phyloP scores from a whole-genome alignment of 768 basidiomycete genomes.

The Lepiota venenata region DNA sequence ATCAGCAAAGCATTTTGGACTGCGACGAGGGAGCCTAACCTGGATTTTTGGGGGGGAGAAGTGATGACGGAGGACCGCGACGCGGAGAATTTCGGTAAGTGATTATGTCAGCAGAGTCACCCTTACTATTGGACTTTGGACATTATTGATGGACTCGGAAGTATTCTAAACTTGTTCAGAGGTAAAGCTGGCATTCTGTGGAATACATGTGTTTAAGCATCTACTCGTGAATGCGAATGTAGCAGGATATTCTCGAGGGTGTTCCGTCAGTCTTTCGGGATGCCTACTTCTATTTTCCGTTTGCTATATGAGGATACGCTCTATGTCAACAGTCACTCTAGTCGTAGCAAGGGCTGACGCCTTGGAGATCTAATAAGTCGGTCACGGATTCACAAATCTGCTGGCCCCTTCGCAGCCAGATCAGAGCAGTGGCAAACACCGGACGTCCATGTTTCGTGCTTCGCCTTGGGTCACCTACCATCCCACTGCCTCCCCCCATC shows the following conservation, averaged over 20 bases:
- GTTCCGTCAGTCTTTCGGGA: not conserved
- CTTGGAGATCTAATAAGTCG: too few species aligned
- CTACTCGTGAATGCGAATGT: not conserved
- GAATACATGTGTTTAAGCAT: too few species aligned
- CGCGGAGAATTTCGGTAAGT: slow-evolving; percentile 43
- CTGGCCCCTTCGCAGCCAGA: not conserved
- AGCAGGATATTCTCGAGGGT: not conserved
- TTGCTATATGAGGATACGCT: slow-evolving; percentile 12
- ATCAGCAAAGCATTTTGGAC: not conserved
- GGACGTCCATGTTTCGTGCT: slow-evolving; percentile 45
- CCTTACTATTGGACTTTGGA: not conserved
- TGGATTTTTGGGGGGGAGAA: slow-evolving; percentile 29
- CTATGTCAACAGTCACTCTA: not conserved
- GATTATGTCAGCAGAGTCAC: slow-evolving; percentile 33
- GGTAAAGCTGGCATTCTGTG: not conserved
- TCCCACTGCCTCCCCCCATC: slow-evolving; percentile 26
- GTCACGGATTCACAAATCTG: too few species aligned
- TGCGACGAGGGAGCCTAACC: slow-evolving; percentile 21
- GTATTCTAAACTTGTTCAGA: not conserved
- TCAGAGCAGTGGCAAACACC: not conserved
- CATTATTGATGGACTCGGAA: not conserved
- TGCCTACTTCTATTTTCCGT: not conserved
- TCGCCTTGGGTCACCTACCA: slow-evolving; percentile 63
- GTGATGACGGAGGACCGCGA: slow-evolving; percentile 19
- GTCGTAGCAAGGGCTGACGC: not conserved